Conservation (phyloP, 2,329 filamentous ascomycete genomes). For the Fusarium domesticum region DNA sequence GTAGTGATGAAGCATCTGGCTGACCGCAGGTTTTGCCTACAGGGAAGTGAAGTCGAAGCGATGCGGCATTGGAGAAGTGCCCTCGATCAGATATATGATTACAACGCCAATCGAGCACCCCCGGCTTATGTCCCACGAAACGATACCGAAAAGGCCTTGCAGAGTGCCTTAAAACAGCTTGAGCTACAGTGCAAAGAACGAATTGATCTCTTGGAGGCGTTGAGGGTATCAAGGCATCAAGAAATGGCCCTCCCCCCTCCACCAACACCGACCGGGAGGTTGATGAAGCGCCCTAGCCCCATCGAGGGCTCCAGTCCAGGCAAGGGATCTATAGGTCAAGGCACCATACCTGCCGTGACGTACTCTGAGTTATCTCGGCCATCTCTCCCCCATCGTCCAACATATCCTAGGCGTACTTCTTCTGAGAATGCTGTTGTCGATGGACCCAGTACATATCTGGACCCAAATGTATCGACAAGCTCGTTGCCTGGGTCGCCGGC, state of each 20-base stretch:
- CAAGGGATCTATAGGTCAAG: slow-evolving; percentile 70
- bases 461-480: slow-evolving; percentile 9
- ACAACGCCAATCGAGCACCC: slow-evolving; percentile 73
- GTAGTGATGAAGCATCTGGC: not conserved
- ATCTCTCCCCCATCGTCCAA: slow-evolving; percentile 54
- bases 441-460: slow-evolving; percentile 24
- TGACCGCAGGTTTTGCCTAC: slow-evolving; percentile 8
- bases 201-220: slow-evolving; percentile 80
- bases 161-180: slow-evolving; percentile 76
- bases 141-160: slow-evolving; percentile 79
- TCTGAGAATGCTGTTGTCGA: slow-evolving; percentile 47
- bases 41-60: slow-evolving; percentile 91
- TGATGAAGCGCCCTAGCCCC: slow-evolving; percentile 20
- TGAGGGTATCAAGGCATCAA: slow-evolving; percentile 62
- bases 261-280: slow-evolving; percentile 19
- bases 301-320: slow-evolving; percentile 20
- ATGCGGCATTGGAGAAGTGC: slow-evolving; percentile 86
- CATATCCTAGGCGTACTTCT: slow-evolving; percentile 52
- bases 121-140: slow-evolving; percentile 67
- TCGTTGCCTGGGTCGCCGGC: slow-evolving; percentile 32
- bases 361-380: slow-evolving; percentile 81
- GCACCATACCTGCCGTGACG: slow-evolving; percentile 75
- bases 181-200: slow-evolving; percentile 92
- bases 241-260: slow-evolving; percentile 12
- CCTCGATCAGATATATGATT: slow-evolving; percentile 83